Percentiles rank a stretch among this genome's conserved stretches.
These are phyloP conservation scores for Elaeis oleifera DNA, from an alignment of 202 grass and related monocot genomes.

Conservation along the genomic window DNA sequence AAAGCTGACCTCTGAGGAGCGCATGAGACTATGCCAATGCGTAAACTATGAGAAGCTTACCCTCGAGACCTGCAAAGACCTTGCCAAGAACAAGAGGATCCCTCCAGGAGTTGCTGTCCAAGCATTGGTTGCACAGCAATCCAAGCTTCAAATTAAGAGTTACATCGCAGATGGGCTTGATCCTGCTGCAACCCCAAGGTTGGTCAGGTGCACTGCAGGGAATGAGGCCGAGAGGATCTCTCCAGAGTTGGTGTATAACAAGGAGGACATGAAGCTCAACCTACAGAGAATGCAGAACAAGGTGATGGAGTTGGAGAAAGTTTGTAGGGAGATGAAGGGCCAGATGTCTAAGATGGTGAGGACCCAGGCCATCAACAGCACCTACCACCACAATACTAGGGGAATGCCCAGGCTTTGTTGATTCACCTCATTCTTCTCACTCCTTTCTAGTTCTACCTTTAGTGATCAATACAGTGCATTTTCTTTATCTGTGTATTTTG, in stretches of 20 bases:
- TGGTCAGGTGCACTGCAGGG: background rate
- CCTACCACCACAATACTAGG: slow-evolving; percentile 33
- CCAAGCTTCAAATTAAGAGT: slow-evolving; percentile 41
- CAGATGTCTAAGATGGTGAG: slow-evolving; percentile 54
- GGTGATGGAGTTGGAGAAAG: slow-evolving; percentile 77
- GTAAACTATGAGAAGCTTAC: slow-evolving; percentile 90
- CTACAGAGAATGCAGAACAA: slow-evolving; percentile 66
- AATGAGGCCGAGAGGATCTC: background rate
- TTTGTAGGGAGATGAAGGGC: slow-evolving; percentile 70
- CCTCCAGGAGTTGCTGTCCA: slow-evolving; percentile 50
- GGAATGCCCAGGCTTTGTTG: slow-evolving; percentile 76
- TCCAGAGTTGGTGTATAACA: slow-evolving; percentile 33
- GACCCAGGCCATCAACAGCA: slow-evolving; percentile 30
- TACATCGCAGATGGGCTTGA: background rate
- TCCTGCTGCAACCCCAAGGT: slow-evolving; percentile 32
- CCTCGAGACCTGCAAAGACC: slow-evolving; percentile 66
- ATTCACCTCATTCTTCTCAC: background rate
- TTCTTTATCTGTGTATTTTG: too few relatives aligned
- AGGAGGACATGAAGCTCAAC: slow-evolving; percentile 51
- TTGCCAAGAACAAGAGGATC: slow-evolving; percentile 69
- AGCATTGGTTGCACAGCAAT: slow-evolving; percentile 40
- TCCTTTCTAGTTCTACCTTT: too few relatives aligned
- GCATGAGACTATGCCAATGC: slow-evolving; percentile 59
- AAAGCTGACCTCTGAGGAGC: slow-evolving; percentile 44
- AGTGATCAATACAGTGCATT: too few relatives aligned